Conservation (phyloP, 2,329 filamentous ascomycete genomes). For the Monosporascus sp. region DNA sequence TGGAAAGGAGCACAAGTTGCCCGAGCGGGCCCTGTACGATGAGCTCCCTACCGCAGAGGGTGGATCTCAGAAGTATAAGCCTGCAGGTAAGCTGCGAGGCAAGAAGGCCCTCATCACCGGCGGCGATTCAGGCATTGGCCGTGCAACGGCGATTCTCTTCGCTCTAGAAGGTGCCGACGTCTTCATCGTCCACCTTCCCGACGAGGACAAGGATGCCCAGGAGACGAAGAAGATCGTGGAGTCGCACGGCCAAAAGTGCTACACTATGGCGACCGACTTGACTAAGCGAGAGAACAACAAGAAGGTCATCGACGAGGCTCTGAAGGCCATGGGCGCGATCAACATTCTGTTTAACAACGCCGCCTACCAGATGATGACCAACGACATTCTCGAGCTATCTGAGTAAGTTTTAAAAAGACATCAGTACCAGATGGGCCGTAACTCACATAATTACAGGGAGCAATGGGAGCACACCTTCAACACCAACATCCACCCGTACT, state of each 20-base stretch:
- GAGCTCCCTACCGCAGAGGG: slow-evolving; percentile 64
- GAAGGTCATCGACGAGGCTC: slow-evolving; percentile 61
- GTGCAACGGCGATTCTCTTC: slow-evolving; percentile 70
- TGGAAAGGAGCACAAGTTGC: slow-evolving; percentile 44
- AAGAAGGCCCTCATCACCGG: slow-evolving; percentile 77
- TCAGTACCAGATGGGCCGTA: not conserved
- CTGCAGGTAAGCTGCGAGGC: slow-evolving; percentile 69
- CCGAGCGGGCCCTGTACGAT: slow-evolving; percentile 54
- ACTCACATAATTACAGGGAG: slow-evolving; percentile 40
- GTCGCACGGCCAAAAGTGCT: slow-evolving; percentile 59
- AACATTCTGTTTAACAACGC: slow-evolving; percentile 74
- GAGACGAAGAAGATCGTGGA: slow-evolving; percentile 69
- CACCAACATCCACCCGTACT: slow-evolving; percentile 78
- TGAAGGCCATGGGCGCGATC: slow-evolving; percentile 62
- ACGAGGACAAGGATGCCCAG: slow-evolving; percentile 72
- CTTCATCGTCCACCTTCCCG: slow-evolving; percentile 68
- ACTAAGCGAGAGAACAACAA: slow-evolving; percentile 63
- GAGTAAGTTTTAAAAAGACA: slow-evolving; percentile 46
- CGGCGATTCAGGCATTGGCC: slow-evolving; percentile 75
- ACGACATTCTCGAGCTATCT: slow-evolving; percentile 65
- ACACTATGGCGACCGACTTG: slow-evolving; percentile 61
- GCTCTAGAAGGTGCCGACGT: slow-evolving; percentile 76
- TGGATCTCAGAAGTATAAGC: slow-evolving; percentile 65
- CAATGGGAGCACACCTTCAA: slow-evolving; percentile 79
- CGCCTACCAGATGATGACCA: slow-evolving; percentile 68